These are phyloP conservation scores for Quercus phellos DNA, from an alignment of 331 rosid species.

Conservation along the genomic window DNA sequence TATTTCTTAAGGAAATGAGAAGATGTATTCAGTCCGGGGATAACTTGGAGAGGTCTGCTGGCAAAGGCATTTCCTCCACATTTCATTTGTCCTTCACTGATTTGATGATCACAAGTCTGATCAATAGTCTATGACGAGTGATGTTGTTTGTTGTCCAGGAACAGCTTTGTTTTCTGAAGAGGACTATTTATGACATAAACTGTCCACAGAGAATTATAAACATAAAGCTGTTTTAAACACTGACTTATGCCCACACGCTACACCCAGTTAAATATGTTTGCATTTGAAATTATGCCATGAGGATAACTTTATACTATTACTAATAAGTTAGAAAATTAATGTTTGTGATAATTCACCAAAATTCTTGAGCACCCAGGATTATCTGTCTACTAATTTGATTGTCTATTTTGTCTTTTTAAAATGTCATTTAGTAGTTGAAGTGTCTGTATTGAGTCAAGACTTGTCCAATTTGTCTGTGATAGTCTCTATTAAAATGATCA, in stretches of 20 bases:
- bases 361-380: background rate
- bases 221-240: background rate
- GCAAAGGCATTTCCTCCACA: background rate
- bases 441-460: background rate
- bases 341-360: background rate
- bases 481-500: background rate
- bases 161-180: background rate
- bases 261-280: no score
- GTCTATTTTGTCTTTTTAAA: background rate
- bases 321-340: background rate
- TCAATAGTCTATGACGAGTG: background rate
- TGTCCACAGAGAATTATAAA: background rate
- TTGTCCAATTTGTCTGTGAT: background rate
- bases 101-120: conserved; percentile 3
- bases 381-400: background rate
- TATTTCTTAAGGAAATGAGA: background rate
- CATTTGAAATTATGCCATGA: background rate
- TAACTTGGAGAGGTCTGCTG: background rate
- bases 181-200: background rate
- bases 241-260: background rate
- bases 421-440: background rate
- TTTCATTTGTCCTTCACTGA: background rate
- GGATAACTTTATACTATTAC: background rate
- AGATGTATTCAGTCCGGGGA: background rate
- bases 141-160: conserved; percentile 1